Base-by-base conservation (phyloP, 1,139 yeast species). In the Hansenula sp. region DNA sequence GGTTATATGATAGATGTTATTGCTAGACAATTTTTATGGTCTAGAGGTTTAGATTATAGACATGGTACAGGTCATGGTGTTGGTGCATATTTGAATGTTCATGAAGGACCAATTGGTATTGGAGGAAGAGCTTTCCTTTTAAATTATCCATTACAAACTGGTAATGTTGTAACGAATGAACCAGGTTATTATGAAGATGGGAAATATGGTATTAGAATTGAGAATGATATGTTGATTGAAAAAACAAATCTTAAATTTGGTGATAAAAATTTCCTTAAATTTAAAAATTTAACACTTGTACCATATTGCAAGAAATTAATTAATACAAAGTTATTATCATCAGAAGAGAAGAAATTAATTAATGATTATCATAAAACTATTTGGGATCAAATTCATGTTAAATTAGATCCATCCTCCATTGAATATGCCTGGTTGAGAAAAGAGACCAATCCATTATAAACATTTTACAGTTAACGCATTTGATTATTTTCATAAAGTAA, bases 41-140 rank as follows among this genome's bases (percentile, higher is more conserved):
- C 73, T 30, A 64, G 79, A 39, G 97, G 97, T 2, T 70, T 92
- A 41, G 97, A 94, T 64, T 94, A 92, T 64, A 79, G 84, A 41
- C 99, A 94, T 61, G 97, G 98, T 24, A 94, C 98, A 1, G 94
- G 97, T 2, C 99, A 94, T 62, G 98, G 98, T n/a, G 80, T 94
- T 39, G 98, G 97, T 4, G 73, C 95, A 1, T 92, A 71, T 59
- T 75, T 94, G 49, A 92, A 92, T 57, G 98, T 92, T 32, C 98
- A 94, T 60, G 97, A 94, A 60, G 96, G 96, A 4, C 98, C 98
- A 13, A 80, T 90, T 44, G 96, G 97, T 10, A 84, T 92, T 53
- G 94, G 96, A 2, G 77, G 81, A 51, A 73, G 85, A 50, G 65
- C 62, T 17, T 52, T 52, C 22, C 48, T 62, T 32, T 52, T 57